Conservation (phyloP, 208 protist genomes). For the Trichomonas tenax region DNA sequence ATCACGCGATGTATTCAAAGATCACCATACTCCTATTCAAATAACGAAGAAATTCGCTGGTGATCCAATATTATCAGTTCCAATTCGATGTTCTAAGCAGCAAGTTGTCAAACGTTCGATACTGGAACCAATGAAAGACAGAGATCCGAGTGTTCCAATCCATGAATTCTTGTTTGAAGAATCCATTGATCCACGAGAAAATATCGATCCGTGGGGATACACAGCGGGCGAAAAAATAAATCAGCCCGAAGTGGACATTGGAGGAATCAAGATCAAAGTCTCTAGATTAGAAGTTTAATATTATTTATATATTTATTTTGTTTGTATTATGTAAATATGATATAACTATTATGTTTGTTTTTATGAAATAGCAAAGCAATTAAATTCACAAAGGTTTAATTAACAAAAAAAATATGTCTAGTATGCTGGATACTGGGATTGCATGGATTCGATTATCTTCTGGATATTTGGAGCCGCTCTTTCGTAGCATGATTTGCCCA, state of each 20-base stretch:
- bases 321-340: neutral
- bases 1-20: neutral
- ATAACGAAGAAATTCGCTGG: neutral
- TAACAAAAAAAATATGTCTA: too few species aligned
- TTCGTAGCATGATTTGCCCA: neutral
- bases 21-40: neutral
- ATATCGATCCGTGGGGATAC: neutral
- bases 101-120: too few species aligned
- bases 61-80: neutral
- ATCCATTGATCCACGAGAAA: neutral
- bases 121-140: neutral
- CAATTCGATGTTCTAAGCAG: neutral
- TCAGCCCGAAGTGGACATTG: neutral
- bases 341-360: neutral
- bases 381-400: neutral
- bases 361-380: too few species aligned
- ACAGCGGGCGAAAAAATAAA: neutral
- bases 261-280: neutral
- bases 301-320: neutral
- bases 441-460: too few species aligned
- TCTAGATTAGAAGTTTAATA: neutral
- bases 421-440: too few species aligned
- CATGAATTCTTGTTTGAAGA: neutral
- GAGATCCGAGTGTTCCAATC: neutral
- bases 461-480: neutral